These are phyloP conservation scores for Naematelia aurantialba DNA, from an alignment of 768 basidiomycete genomes.

Conservation along the genomic window DNA sequence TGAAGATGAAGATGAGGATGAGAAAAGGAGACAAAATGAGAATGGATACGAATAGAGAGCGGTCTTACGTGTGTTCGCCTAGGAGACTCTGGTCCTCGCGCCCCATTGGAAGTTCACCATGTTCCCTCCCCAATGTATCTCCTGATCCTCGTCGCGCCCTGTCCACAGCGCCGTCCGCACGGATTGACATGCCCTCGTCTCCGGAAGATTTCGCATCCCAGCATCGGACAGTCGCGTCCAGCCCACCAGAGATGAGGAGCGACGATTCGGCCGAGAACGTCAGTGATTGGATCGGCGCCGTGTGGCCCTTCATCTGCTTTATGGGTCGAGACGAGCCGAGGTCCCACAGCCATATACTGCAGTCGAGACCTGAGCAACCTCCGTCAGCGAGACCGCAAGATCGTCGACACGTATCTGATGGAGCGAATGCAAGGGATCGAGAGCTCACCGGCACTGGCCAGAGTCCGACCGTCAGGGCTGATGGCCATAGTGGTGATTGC, in stretches of 20 bases:
- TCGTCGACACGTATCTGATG: background rate
- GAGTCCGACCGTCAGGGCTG: constrained; percentile 87
- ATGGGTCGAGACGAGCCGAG: constrained; percentile 87
- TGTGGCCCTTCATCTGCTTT: constrained; percentile 95
- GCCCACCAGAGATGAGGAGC: constrained; percentile 80
- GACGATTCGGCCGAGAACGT: constrained; percentile 89
- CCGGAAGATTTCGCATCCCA: constrained; percentile 90
- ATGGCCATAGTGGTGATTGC: constrained; percentile 78
- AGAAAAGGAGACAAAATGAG: background rate
- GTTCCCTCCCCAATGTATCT: constrained; percentile 12
- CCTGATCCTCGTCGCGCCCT: background rate
- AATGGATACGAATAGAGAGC: constrained; percentile 11
- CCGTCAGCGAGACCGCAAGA: constrained; percentile 1
- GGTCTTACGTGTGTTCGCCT: constrained; percentile 61
- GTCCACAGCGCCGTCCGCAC: constrained; percentile 7
- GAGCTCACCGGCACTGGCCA: constrained; percentile 76
- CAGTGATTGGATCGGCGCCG: constrained; percentile 79
- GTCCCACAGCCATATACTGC: constrained; percentile 85
- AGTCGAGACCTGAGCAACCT: constrained; percentile 79
- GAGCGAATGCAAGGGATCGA: background rate
- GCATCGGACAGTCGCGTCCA: constrained; percentile 95
- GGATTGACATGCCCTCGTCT: constrained; percentile 51
- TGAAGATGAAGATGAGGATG: background rate
- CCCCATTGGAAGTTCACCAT: constrained; percentile 26
- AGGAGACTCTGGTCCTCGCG: constrained; percentile 4